Conservation (phyloP, 2,329 filamentous ascomycete genomes). For the Alternaria angustiovoidea region DNA sequence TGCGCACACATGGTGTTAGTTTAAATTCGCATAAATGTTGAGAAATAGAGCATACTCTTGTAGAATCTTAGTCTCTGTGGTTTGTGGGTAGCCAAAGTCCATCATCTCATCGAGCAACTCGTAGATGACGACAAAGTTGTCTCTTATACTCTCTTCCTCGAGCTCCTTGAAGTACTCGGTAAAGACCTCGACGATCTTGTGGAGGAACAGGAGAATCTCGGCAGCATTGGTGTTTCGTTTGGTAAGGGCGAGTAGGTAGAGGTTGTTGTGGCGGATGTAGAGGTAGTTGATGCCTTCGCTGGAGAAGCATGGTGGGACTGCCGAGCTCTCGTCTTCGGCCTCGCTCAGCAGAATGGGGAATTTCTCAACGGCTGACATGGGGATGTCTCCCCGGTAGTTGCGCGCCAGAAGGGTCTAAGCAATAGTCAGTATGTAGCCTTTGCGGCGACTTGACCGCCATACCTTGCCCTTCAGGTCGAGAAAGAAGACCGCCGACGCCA, state of each 20-base stretch:
- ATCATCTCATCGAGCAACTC: conserved; percentile 99
- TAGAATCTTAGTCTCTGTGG: conserved; percentile 96
- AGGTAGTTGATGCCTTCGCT: conserved; percentile 99
- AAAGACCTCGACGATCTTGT: conserved; percentile 98
- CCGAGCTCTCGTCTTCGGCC: conserved; percentile 98
- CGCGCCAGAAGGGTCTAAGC: conserved; percentile 91
- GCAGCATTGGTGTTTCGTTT: conserved; percentile 99
- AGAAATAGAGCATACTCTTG: conserved; percentile 70
- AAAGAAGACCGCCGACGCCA: conserved; percentile 99
- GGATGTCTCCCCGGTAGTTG: conserved; percentile 98
- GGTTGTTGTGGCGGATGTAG: conserved; percentile 99
- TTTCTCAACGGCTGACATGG: conserved; percentile 98
- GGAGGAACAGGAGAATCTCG: conserved; percentile 96
- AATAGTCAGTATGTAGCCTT: conserved; percentile 38
- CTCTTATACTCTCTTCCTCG: conserved; percentile 97
- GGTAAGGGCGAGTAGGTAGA: conserved; percentile 95
- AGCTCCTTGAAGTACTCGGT: conserved; percentile 99
- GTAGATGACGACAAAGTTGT: conserved; percentile 99
- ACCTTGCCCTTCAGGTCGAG: conserved; percentile 99
- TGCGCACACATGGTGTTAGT: conserved; percentile 34
- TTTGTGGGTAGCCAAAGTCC: conserved; percentile 99
- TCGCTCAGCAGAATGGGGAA: conserved; percentile 96
- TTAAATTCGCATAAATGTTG: rapidly evolving
- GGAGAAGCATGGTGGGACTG: conserved; percentile 96
- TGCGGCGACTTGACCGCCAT: conserved; percentile 43